These are phyloP conservation scores for Clavariopsis aquatica DNA, from an alignment of 495 filamentous ascomycete genomes.

Conservation along the genomic window DNA sequence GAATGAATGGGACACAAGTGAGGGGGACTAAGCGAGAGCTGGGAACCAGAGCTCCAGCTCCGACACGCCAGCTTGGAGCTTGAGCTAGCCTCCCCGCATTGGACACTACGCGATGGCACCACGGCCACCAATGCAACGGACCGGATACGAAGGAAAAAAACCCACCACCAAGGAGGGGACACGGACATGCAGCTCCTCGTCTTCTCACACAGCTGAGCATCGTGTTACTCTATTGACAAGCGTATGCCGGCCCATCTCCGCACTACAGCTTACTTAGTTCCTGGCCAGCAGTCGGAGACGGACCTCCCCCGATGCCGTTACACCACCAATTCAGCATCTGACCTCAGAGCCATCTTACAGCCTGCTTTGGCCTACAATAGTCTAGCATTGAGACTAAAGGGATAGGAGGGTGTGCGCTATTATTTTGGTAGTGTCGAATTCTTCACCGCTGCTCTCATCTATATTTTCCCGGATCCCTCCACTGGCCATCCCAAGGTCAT, in stretches of 20 bases:
- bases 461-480: slow-evolving; percentile 3
- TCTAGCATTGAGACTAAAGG: slow-evolving; percentile 15
- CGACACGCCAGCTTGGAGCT: background rate
- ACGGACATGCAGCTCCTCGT: background rate
- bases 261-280: background rate
- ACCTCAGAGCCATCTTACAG: slow-evolving; percentile 24
- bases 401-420: slow-evolving; percentile 5
- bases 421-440: slow-evolving; percentile 2
- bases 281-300: background rate
- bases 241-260: slow-evolving; percentile 1
- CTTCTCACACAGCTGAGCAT: background rate
- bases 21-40: no score
- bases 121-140: slow-evolving; percentile 3
- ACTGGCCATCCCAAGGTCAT: background rate
- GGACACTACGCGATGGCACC: background rate
- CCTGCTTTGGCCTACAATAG: slow-evolving; percentile 12
- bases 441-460: slow-evolving; percentile 9
- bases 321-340: slow-evolving; percentile 15
- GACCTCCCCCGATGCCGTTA: slow-evolving; percentile 8
- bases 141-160: background rate
- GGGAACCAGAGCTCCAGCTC: background rate
- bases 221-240: background rate
- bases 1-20: background rate
- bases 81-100: background rate
- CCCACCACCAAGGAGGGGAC: background rate